phyloP scores from a whole-genome alignment of 768 basidiomycete genomes.

The Nidula microcarpa region DNA sequence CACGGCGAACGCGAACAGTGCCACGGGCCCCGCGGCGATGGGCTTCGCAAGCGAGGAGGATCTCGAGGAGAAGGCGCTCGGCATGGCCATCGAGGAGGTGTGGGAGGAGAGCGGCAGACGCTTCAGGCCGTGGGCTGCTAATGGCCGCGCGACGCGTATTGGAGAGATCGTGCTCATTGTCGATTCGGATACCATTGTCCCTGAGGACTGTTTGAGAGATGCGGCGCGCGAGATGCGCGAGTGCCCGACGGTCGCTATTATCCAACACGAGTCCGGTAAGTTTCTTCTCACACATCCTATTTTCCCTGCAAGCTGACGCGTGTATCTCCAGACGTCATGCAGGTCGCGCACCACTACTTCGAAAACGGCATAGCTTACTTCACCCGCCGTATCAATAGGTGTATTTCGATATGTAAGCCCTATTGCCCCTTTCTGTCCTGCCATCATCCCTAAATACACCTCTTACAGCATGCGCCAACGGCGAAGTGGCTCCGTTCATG shows the following conservation, averaged over 20 bases:
- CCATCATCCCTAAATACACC: neutral
- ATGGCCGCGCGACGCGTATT: slow-evolving; percentile 64
- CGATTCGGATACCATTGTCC: slow-evolving; percentile 75
- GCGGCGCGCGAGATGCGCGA: slow-evolving; percentile 79
- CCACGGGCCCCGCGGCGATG: neutral
- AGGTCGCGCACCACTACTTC: slow-evolving; percentile 83
- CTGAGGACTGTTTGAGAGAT: slow-evolving; percentile 83
- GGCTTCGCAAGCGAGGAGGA: slow-evolving; percentile 30
- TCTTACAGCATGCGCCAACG: slow-evolving; percentile 67
- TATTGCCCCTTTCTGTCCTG: slow-evolving; percentile 15
- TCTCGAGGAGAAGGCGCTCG: slow-evolving; percentile 70
- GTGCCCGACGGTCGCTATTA: slow-evolving; percentile 74
- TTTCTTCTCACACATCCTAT: slow-evolving; percentile 11
- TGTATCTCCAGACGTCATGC: slow-evolving; percentile 60
- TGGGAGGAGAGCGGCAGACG: slow-evolving; percentile 48
- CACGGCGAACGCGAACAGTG: slow-evolving; percentile 6
- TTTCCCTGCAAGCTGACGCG: neutral
- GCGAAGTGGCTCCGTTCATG: slow-evolving; percentile 79
- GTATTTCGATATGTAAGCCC: slow-evolving; percentile 66
- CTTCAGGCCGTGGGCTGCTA: slow-evolving; percentile 71
- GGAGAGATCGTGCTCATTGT: slow-evolving; percentile 78
- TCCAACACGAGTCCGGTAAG: slow-evolving; percentile 77
- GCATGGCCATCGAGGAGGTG: slow-evolving; percentile 70
- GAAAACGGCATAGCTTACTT: slow-evolving; percentile 88
- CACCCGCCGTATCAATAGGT: slow-evolving; percentile 75